Conservation (phyloP, 805 yeast species). For the Candida ulmi region DNA sequence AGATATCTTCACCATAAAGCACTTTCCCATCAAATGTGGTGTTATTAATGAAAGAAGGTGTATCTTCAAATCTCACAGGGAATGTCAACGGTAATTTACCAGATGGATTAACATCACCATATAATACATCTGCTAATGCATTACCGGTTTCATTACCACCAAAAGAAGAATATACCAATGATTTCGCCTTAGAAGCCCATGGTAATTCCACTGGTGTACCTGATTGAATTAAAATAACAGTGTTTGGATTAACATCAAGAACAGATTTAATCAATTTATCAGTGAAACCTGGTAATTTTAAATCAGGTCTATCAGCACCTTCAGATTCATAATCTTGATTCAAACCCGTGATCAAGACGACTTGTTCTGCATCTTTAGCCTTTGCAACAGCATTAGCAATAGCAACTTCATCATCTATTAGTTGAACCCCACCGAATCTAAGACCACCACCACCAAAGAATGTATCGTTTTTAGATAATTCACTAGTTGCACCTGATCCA, state of each 20-base stretch:
- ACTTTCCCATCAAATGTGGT: slow-evolving; percentile 46
- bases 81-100: slow-evolving; percentile 54
- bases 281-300: slow-evolving; percentile 47
- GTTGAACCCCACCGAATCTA: slow-evolving; percentile 27
- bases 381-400: slow-evolving; percentile 38
- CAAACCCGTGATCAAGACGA: slow-evolving; percentile 45
- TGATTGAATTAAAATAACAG: slow-evolving; percentile 51
- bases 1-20: slow-evolving; percentile 60
- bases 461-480: slow-evolving; percentile 6
- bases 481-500: slow-evolving; percentile 40
- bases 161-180: slow-evolving; percentile 50
- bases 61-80: slow-evolving; percentile 47
- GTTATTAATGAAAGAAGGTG: slow-evolving; percentile 50
- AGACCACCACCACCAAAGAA: slow-evolving; percentile 9
- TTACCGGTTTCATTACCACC: slow-evolving; percentile 58
- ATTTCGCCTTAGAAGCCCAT: slow-evolving; percentile 41
- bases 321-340: slow-evolving; percentile 56
- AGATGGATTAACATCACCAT: slow-evolving; percentile 54
- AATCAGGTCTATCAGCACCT: slow-evolving; percentile 47
- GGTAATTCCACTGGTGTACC: slow-evolving; percentile 62
- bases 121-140: slow-evolving; percentile 54
- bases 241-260: slow-evolving; percentile 42
- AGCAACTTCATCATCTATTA: slow-evolving; percentile 25
- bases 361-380: slow-evolving; percentile 49
- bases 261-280: slow-evolving; percentile 43